These are phyloP conservation scores for Tympanopsis confertula DNA, from an alignment of 2,329 filamentous ascomycete genomes.

Conservation along the genomic window DNA sequence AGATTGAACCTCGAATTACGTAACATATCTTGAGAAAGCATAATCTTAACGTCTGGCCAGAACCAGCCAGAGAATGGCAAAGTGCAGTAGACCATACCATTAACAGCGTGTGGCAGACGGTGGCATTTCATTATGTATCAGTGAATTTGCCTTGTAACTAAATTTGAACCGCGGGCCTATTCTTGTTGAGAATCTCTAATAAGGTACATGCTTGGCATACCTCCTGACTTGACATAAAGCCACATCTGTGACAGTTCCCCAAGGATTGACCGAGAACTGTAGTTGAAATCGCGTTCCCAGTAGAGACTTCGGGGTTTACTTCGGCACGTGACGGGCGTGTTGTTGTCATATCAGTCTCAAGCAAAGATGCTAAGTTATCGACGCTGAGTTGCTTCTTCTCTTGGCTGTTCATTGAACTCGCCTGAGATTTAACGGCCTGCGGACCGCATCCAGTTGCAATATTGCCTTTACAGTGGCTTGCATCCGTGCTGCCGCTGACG, in stretches of 20 bases:
- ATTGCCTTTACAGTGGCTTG: conserved; percentile 33
- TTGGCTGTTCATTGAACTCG: conserved; percentile 24
- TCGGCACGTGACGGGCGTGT: not conserved
- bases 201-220: conserved; percentile 90
- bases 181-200: conserved; percentile 83
- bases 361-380: conserved; percentile 39
- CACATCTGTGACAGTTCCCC: conserved; percentile 75
- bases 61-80: not conserved
- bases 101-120: not conserved
- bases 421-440: conserved; percentile 13
- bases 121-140: not conserved
- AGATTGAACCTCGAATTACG: too few relatives aligned
- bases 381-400: conserved; percentile 61
- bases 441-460: conserved; percentile 17
- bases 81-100: not conserved
- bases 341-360: conserved; percentile 57
- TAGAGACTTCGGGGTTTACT: too few relatives aligned
- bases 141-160: conserved; percentile 15
- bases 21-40: too few relatives aligned
- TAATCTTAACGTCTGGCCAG: too few relatives aligned
- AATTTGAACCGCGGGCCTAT: conserved; percentile 45
- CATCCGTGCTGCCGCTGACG: conserved; percentile 46
- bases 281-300: too few relatives aligned
- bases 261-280: conserved; percentile 60
- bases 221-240: conserved; percentile 88